Percentiles rank a stretch among this genome's conserved stretches.
Conservation (phyloP, 2,329 filamentous ascomycete species). For the Trichocomaceae sp. region DNA sequence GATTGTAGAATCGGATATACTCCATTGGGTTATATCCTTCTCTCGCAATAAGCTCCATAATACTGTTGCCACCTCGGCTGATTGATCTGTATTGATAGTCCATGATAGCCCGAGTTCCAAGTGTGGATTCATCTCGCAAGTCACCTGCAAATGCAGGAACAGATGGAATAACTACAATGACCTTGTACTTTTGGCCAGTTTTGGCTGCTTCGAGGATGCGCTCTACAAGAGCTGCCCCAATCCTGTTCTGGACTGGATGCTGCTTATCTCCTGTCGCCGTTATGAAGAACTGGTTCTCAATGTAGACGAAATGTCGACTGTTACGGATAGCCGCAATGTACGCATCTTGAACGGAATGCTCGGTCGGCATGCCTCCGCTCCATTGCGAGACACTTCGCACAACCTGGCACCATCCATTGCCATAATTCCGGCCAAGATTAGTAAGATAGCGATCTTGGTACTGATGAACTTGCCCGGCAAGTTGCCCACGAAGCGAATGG, state of each 20-base stretch:
- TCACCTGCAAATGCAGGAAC: slow-evolving; percentile 94
- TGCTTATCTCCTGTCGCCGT: slow-evolving; percentile 85
- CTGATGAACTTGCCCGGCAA: slow-evolving; percentile 35
- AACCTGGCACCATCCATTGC: slow-evolving; percentile 36
- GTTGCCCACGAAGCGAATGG: slow-evolving; percentile 27
- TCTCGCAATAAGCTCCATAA: slow-evolving; percentile 69
- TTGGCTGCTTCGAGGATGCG: slow-evolving; percentile 74
- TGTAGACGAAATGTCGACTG: slow-evolving; percentile 89
- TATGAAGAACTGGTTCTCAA: slow-evolving; percentile 99
- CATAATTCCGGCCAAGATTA: slow-evolving; percentile 16
- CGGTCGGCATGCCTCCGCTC: slow-evolving; percentile 81
- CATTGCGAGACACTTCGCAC: slow-evolving; percentile 85
- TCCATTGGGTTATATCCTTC: slow-evolving; percentile 72
- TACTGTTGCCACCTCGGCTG: slow-evolving; percentile 83
- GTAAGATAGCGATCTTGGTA: slow-evolving; percentile 34
- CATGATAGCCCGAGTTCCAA: slow-evolving; percentile 90
- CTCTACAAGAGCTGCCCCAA: slow-evolving; percentile 88
- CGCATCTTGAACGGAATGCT: slow-evolving; percentile 79
- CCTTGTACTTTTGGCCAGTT: slow-evolving; percentile 77
- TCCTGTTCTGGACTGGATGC: slow-evolving; percentile 76
- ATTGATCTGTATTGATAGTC: slow-evolving; percentile 98
- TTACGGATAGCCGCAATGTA: slow-evolving; percentile 78
- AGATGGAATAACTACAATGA: slow-evolving; percentile 84
- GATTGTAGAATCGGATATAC: slow-evolving; percentile 89
- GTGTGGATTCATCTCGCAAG: slow-evolving; percentile 71